Conservation (phyloP, 805 yeast genomes). For the Hemisphaericaspora nanyangensis region DNA sequence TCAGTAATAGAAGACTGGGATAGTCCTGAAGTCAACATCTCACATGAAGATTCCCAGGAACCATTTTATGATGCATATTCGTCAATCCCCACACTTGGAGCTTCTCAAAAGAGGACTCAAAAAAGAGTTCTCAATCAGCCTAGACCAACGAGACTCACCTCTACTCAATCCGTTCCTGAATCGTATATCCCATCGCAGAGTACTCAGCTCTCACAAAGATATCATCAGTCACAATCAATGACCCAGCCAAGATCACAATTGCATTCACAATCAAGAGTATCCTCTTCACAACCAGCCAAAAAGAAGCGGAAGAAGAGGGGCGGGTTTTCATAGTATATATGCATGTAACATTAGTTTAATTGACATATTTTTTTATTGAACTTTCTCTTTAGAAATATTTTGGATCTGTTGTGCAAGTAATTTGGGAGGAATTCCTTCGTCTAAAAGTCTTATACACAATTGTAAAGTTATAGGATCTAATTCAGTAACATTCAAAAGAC, state of each 20-base stretch:
- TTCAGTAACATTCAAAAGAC: slow-evolving; percentile 17
- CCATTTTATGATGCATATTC: slow-evolving; percentile 3
- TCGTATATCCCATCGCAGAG: neutral
- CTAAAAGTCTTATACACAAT: slow-evolving; percentile 30
- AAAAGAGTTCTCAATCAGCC: neutral
- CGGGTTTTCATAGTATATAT: slow-evolving; percentile 40
- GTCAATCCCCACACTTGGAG: slow-evolving; percentile 17
- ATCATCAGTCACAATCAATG: neutral
- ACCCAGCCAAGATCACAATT: neutral
- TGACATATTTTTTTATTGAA: no score
- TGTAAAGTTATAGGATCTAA: slow-evolving; percentile 28
- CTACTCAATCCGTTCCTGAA: neutral
- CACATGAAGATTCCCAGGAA: neutral
- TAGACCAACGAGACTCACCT: neutral
- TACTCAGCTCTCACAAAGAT: neutral
- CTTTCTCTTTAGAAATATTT: slow-evolving; percentile 25
- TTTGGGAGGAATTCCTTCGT: slow-evolving; percentile 38
- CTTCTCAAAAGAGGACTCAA: slow-evolving; percentile 5
- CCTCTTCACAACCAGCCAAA: slow-evolving; percentile 7
- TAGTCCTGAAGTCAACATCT: neutral
- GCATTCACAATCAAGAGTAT: neutral
- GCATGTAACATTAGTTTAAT: neutral
- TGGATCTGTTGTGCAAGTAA: slow-evolving; percentile 22
- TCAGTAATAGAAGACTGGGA: slow-evolving; percentile 7
- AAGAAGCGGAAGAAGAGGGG: slow-evolving; percentile 42